Conservation (phyloP, 73 alveolate species). For the Tetrahymena thermophila region DNA sequence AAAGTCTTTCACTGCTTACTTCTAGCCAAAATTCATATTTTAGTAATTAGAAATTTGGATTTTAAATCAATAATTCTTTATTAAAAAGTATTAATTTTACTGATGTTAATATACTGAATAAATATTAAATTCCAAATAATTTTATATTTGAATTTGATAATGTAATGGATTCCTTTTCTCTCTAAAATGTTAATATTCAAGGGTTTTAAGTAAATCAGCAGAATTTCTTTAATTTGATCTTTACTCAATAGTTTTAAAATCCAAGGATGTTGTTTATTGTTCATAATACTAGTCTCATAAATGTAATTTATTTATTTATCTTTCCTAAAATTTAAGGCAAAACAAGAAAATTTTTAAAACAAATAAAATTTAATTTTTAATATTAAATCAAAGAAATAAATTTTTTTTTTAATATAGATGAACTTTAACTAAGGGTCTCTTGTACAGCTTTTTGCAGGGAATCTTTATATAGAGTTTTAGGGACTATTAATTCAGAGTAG, state of each 20-base stretch:
- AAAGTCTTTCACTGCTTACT: background rate
- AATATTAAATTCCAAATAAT: background rate
- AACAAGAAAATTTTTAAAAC: too few relatives aligned
- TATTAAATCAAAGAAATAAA: too few relatives aligned
- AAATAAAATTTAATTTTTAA: too few relatives aligned
- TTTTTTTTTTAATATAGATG: background rate
- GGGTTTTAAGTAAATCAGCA: background rate
- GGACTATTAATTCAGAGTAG: background rate
- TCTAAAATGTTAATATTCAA: background rate
- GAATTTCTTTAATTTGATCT: background rate
- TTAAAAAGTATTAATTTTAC: background rate
- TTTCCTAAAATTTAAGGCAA: too few relatives aligned
- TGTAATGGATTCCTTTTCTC: background rate
- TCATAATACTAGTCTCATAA: background rate
- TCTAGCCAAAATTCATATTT: background rate
- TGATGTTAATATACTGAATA: background rate
- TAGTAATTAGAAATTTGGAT: background rate
- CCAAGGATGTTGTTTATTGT: background rate
- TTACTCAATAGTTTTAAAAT: too few relatives aligned
- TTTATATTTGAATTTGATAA: background rate
- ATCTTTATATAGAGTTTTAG: background rate
- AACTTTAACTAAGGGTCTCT: background rate
- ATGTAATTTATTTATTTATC: background rate
- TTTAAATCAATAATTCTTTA: background rate
- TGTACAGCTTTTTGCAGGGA: background rate